Conservation (phyloP, 768 basidiomycete genomes). For the Lanmaoa pseudosensibilis region DNA sequence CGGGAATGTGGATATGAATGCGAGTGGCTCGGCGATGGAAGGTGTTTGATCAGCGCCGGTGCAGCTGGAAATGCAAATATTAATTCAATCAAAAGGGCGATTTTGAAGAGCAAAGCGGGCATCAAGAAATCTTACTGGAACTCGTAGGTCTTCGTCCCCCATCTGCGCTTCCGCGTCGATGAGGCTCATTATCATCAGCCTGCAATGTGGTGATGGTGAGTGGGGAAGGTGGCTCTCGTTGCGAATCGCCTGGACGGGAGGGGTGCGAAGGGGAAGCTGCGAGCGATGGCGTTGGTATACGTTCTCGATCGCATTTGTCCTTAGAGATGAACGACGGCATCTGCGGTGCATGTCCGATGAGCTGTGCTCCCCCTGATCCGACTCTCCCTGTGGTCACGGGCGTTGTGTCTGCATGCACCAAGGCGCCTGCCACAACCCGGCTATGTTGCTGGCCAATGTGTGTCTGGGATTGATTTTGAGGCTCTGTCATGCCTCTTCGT, state of each 20-base stretch:
- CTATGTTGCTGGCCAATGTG: slow-evolving; percentile 15
- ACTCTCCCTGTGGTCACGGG: slow-evolving; percentile 28
- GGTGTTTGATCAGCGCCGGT: slow-evolving; percentile 21
- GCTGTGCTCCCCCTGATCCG: slow-evolving; percentile 27
- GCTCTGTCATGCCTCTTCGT: slow-evolving; percentile 63
- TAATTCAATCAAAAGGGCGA: slow-evolving; percentile 5
- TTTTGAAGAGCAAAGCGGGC: not conserved
- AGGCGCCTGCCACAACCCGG: not conserved
- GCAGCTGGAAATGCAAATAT: slow-evolving; percentile 13
- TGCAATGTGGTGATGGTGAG: slow-evolving; percentile 34
- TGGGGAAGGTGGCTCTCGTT: slow-evolving; percentile 33
- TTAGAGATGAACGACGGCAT: slow-evolving; percentile 25
- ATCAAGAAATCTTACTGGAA: slow-evolving; percentile 21
- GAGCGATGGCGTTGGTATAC: slow-evolving; percentile 27
- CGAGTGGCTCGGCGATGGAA: slow-evolving; percentile 27
- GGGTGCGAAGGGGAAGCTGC: slow-evolving; percentile 18
- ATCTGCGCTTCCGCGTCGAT: slow-evolving; percentile 22
- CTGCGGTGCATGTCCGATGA: slow-evolving; percentile 24
- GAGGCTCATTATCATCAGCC: slow-evolving; percentile 26
- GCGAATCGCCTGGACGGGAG: slow-evolving; percentile 12
- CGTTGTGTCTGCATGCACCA: slow-evolving; percentile 32
- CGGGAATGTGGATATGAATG: slow-evolving; percentile 26
- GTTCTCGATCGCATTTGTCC: slow-evolving; percentile 29
- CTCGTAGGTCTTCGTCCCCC: slow-evolving; percentile 30
- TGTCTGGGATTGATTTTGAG: slow-evolving; percentile 25